phyloP scores from a whole-genome alignment of 345 rosid species.

The Raphanus raphanistrum region DNA sequence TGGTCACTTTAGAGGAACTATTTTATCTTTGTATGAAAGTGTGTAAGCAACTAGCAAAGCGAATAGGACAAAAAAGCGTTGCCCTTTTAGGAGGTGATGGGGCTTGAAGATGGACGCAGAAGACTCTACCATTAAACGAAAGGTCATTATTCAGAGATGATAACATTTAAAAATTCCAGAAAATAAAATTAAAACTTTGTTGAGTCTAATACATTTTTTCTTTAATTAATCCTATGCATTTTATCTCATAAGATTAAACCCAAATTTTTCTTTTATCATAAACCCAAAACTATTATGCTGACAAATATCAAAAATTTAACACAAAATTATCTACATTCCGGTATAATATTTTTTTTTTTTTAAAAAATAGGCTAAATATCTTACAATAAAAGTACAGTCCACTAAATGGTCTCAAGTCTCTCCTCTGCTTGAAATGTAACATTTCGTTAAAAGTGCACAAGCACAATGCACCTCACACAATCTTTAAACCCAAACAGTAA shows the following conservation, averaged over 20 bases:
- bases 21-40: conserved; percentile 8
- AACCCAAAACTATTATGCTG: not conserved
- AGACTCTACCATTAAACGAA: conserved; percentile 24
- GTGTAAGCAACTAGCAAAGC: conserved; percentile 22
- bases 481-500: conserved; percentile 44
- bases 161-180: not conserved
- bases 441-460: conserved; percentile 8
- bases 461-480: conserved; percentile 25
- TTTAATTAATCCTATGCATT: not conserved
- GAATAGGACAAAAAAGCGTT: conserved; percentile 15
- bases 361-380: not conserved
- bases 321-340: not conserved
- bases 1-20: not conserved
- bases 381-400: not conserved
- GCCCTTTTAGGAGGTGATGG: conserved; percentile 35
- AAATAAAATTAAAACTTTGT: not conserved
- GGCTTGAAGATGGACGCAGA: not conserved
- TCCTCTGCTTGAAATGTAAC: not conserved
- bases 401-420: not conserved
- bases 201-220: not conserved
- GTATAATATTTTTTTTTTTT: not conserved
- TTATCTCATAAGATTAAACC: not conserved
- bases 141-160: conserved; percentile 26
- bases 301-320: not conserved
- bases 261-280: not conserved